These are phyloP conservation scores for Prillingera fragicola DNA, from an alignment of 1,284 basidiomycete genomes.

Conservation along the genomic window DNA sequence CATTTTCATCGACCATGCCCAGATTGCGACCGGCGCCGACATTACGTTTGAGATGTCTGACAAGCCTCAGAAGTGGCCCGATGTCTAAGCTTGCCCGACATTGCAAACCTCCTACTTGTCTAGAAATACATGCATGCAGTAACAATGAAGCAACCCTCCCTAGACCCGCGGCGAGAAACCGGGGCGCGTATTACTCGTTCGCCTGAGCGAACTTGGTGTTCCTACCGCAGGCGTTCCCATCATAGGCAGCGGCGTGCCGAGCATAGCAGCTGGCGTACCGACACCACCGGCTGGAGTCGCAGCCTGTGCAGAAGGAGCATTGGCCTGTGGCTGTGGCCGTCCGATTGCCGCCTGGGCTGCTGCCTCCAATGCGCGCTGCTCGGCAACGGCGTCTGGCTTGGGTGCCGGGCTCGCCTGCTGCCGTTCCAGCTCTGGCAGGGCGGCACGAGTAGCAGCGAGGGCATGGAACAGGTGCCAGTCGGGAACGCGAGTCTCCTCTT, in stretches of 20 bases:
- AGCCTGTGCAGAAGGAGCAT: too few species aligned
- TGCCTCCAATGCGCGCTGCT: slow-evolving; percentile 11
- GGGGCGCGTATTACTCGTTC: too few species aligned
- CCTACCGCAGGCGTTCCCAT: too few species aligned
- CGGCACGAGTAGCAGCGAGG: slow-evolving; percentile 25
- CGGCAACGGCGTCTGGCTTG: slow-evolving; percentile 11
- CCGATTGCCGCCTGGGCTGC: slow-evolving; percentile 5
- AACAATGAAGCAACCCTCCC: too few species aligned
- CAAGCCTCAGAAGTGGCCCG: slow-evolving; percentile 50
- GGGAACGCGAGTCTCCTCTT: slow-evolving; percentile 5
- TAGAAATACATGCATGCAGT: too few species aligned
- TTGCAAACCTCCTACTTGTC: too few species aligned
- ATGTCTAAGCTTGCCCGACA: too few species aligned
- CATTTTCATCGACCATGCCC: slow-evolving; percentile 57
- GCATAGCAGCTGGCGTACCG: too few species aligned
- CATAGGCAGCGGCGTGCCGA: too few species aligned
- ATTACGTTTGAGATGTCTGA: slow-evolving; percentile 64
- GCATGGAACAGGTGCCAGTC: slow-evolving; percentile 41
- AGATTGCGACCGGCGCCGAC: slow-evolving; percentile 54
- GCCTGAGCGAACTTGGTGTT: too few species aligned
- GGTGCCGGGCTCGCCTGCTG: slow-evolving; percentile 16
- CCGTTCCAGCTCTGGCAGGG: slow-evolving; percentile 21
- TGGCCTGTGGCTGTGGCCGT: not conserved
- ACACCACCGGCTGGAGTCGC: too few species aligned
- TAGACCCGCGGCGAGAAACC: too few species aligned